A percentile compares a stretch with the other conserved stretches of the same genome.
These are phyloP conservation scores for Ophiostoma novo-ulmi DNA, from an alignment of 2,329 filamentous ascomycete genomes.

Conservation along the genomic window DNA sequence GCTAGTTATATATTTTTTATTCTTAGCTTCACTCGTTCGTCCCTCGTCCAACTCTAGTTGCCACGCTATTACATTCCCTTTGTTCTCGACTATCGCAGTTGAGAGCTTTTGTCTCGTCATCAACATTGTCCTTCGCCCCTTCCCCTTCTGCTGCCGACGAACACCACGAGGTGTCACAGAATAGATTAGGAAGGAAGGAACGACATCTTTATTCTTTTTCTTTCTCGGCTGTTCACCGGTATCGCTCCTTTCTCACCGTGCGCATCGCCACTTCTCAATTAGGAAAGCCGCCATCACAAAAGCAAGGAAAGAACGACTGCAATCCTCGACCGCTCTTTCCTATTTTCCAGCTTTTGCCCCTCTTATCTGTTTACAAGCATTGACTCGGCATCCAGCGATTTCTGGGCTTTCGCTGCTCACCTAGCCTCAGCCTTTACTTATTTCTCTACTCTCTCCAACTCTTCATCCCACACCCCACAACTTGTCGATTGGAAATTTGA, in stretches of 20 bases:
- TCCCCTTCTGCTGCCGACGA: background rate
- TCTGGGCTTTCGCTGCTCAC: background rate
- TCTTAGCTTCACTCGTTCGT: conserved; percentile 8
- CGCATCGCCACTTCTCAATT: conserved; percentile 19
- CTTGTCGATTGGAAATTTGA: background rate
- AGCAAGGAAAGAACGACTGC: background rate
- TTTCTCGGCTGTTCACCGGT: background rate
- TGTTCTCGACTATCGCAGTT: background rate
- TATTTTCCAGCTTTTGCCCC: background rate
- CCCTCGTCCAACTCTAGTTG: conserved; percentile 5
- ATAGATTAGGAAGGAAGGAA: background rate
- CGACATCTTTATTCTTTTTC: background rate
- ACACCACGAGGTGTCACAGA: background rate
- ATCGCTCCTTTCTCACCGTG: conserved; percentile 12
- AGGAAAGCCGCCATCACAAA: conserved; percentile 11
- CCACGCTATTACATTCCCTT: conserved; percentile 1
- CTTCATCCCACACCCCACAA: background rate
- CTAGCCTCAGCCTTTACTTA: background rate
- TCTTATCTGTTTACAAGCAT: background rate
- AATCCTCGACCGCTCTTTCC: conserved; percentile 14
- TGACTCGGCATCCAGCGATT: background rate
- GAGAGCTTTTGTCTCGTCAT: background rate
- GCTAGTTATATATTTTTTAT: background rate
- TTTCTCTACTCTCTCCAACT: background rate
- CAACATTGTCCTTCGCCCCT: background rate